Base-by-base conservation (phyloP, 202 grass and related monocot species). In the Sporobolus alterniflorus region DNA sequence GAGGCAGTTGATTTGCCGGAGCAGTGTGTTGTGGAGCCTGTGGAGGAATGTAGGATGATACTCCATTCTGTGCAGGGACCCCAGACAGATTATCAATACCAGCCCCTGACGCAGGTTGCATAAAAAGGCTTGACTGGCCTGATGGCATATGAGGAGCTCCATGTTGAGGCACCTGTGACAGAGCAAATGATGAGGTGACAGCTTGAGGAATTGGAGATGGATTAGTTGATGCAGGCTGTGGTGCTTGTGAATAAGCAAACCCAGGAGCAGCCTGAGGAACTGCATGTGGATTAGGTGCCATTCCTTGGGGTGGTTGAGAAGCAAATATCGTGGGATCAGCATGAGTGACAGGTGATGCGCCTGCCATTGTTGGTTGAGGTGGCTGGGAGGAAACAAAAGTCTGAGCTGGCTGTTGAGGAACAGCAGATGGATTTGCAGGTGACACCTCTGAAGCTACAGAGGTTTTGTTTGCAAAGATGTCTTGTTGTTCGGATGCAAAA, bases 401-500 rank as follows among this genome's bases (percentile, higher is more conserved):
- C 16, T 74, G 68, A 64, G 55, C 47, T 82, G 87, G 43, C 48
- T 81, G 83, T 43, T 88, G 89, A 4, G 18, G 68, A 76, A 78
- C 26, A 17, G n/a, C 73, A 52, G 74, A 80, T 7, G 81, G 84
- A 34, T 87, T 85, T 36, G 46, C 67, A 39, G 43, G 34, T 32
- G 66, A 25, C 33, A 79, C 67, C 36, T 89, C 84, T n/a, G 79
- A 81, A 82, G 65, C 75, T 7, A 90, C 69, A 72, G 82, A 83
- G 28, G 80, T 25, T 62, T 64, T 75, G 71, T 57, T 83, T 64
- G 48, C 59, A 90, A 94, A 93, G 39, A 75, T 80, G 70, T 83
- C 79, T 73, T 97, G 89, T 62, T 86, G 86, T 69, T 64, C 49
- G 10, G 69, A n/a, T 62, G 73, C 81, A 88, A 88, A 99, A 79